Conservation (phyloP, 495 filamentous ascomycete genomes). For the Podospora australis region DNA sequence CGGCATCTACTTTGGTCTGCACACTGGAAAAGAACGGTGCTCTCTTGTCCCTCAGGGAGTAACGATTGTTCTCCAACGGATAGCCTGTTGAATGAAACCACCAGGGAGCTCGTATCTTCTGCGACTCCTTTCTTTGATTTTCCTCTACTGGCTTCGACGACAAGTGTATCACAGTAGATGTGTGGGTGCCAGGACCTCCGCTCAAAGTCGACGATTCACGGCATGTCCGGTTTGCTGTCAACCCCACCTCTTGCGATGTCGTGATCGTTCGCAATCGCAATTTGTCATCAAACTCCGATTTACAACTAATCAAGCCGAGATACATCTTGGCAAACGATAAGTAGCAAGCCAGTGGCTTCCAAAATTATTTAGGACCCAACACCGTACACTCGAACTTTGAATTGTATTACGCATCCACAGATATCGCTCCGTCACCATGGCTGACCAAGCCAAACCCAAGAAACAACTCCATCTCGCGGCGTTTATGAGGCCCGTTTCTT, state of each 20-base stretch:
- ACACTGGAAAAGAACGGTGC: too few species aligned
- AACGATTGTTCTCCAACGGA: too few species aligned
- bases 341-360: neutral
- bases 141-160: neutral
- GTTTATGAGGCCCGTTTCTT: constrained; percentile 53
- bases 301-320: neutral
- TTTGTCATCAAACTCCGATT: constrained; percentile 1
- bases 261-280: constrained; percentile 1
- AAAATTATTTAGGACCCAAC: neutral
- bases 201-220: too few species aligned
- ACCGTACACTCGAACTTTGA: neutral
- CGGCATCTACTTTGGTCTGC: too few species aligned
- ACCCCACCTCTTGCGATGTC: constrained; percentile 1
- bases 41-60: too few species aligned
- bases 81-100: too few species aligned
- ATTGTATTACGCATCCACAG: neutral
- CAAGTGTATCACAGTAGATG: neutral
- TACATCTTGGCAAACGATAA: neutral
- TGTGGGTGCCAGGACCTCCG: neutral
- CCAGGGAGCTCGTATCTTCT: too few species aligned
- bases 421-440: neutral
- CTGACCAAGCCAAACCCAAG: constrained; percentile 6
- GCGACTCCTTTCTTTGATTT: too few species aligned
- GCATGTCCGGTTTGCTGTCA: too few species aligned
- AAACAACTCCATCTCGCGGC: constrained; percentile 47